Evolutionary conservation across 192 early-diverging fungal species (phyloP), one percentile per base, ranked within the genome.

Genomic region (Diversispora eburnea): DNA sequence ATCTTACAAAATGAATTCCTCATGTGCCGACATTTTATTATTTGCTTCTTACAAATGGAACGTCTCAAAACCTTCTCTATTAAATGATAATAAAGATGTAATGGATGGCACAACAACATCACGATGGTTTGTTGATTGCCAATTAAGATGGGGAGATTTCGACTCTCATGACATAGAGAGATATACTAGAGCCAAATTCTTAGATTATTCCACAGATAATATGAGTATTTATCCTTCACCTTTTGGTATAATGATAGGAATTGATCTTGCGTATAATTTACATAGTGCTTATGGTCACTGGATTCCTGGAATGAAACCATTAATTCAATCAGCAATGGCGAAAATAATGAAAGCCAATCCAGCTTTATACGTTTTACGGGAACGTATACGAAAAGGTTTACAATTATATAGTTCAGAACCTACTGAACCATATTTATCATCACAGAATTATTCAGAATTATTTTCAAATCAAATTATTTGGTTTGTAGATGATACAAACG

Each of bases 341-440:
- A 99, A 99, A 86, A 96, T 99, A 74, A 99, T 98, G 91, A 99
- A 99, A 81, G 94, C 95, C 67, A 99, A 97, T 75, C 97, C 97
- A 66, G 97, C 97, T 3, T 79, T 99, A 61, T 95, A 97, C 75
- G 96, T 99, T 8, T 84, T 99, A 47, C 91, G 97, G 76, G 97
- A 99, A 82, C 96, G 97, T 87, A 94, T 98, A 72, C 87, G 97
- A 73, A 99, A 99, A 88, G 96, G 92, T 65, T 88, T 99, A 70
- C 97, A 99, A 80, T 88, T 99, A 65, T 99, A 98, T 80, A 95
- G 94, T 22, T 97, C 95, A 0, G 97, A 99, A 81, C 94, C 97
- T 5, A 99, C 97, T 7, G 97, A 99, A 79, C 96, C 95, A 67
- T 98, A 97, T 77, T 82, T 99, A 72, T 93, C 91, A 71, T 96